Conservation (phyloP, 129 eudicot species). For the Ambrosia trifida region DNA sequence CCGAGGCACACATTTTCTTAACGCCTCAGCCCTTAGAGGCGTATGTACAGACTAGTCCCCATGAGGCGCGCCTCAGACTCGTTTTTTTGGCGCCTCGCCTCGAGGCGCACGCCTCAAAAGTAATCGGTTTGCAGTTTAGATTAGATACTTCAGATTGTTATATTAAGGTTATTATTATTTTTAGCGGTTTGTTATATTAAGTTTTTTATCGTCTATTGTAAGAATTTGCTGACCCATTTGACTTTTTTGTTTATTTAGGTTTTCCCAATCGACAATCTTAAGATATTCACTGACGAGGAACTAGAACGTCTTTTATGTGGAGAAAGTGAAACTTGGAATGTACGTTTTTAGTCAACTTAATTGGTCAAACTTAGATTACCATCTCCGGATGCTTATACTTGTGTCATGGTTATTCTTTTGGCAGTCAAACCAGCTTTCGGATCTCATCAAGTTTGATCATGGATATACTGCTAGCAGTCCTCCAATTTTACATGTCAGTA, state of each 20-base stretch:
- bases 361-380: not conserved
- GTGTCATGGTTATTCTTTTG: conserved; percentile 26
- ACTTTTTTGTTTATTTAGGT: conserved; percentile 49
- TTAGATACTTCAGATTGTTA: not conserved
- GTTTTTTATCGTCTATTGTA: not conserved
- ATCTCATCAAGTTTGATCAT: conserved; percentile 93
- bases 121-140: not conserved
- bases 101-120: not conserved
- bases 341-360: conserved; percentile 38
- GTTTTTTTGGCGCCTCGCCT: too few species aligned
- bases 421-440: conserved; percentile 72
- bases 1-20: too few species aligned
- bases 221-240: conserved; percentile 7
- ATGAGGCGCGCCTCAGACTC: too few species aligned
- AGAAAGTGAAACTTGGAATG: conserved; percentile 81
- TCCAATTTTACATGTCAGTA: conserved; percentile 69
- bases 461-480: conserved; percentile 94
- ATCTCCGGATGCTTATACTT: not conserved
- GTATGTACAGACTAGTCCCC: too few species aligned
- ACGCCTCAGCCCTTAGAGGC: too few species aligned
- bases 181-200: not conserved
- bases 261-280: conserved; percentile 62
- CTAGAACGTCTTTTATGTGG: conserved; percentile 86
- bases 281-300: conserved; percentile 82
- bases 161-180: not conserved